Evolutionary conservation across 805 yeast genomes (phyloP), one percentile per base, ranked within the genome.

Genomic region (Ogataea pini): DNA sequence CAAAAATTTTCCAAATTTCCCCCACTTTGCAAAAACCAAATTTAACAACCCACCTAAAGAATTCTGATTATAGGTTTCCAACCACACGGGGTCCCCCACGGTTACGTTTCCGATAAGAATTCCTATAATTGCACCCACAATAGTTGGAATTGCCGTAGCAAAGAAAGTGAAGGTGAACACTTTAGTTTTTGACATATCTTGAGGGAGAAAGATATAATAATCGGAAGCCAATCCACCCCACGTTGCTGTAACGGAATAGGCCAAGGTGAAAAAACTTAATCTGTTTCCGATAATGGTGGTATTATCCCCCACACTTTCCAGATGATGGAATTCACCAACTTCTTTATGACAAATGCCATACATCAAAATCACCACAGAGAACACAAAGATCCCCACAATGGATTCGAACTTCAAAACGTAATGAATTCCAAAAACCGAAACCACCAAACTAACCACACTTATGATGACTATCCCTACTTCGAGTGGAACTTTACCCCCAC

Each of bases 151-250:
- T 42, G 79, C 71, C 17, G 85, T 81, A 2, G 86, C 86, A 19
- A 81, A 69, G 54, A 85, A 82, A 0, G 96, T 88, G 54, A 84
- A 69, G 16, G 67, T 18, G 58, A 82, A 86, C 1, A 85, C 72
- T 49, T 75, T 76, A 46, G 64, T 51, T 46, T 79, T 79, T 2
- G 86, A 75, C 0, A 88, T 79, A 34, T 75, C 72, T 58, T 86
- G 92, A 1, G 96, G 96, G 57, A 89, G 82, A 43, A 88, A 72
- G 42, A 89, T 79, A 64, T 87, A 87, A 65, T 89, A 89, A 67
- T 89, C 97, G 0, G 91, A 76, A 0, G 96, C 88, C 51, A 87
- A 78, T 2, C 91, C 84, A 37, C 95, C 91, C 96, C 96, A 89
- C 1, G 96, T 87, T 3, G 89, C 79, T 3, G 96, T 88, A 40